Conservation (phyloP, 495 filamentous ascomycete genomes). For the Penicillium desertorum region DNA sequence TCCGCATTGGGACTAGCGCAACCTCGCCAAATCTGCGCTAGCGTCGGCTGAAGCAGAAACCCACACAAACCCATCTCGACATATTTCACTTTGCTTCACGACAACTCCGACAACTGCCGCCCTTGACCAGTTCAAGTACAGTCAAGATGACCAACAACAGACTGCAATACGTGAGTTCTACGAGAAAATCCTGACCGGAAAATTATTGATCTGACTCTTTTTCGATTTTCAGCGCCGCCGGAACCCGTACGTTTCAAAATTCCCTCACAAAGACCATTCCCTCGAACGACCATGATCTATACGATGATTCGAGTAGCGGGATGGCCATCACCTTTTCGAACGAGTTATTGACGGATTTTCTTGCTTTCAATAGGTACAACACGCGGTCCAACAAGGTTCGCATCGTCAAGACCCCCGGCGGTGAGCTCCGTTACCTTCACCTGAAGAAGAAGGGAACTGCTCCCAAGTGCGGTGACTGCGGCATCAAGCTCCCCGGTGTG, state of each 20-base stretch:
- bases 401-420: conserved; percentile 93
- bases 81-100: conserved; percentile 46
- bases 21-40: conserved; percentile 52
- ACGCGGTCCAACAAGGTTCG: conserved; percentile 95
- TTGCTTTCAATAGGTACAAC: conserved; percentile 69
- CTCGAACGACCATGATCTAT: conserved; percentile 21
- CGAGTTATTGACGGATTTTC: conserved; percentile 39
- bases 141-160: conserved; percentile 67
- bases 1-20: conserved; percentile 37
- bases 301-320: conserved; percentile 18
- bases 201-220: conserved; percentile 27
- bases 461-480: conserved; percentile 99
- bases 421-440: conserved; percentile 90
- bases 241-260: conserved; percentile 74
- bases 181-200: conserved; percentile 3
- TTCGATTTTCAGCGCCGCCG: conserved; percentile 64
- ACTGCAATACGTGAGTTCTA: conserved; percentile 68
- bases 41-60: conserved; percentile 45
- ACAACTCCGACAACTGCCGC: conserved; percentile 58
- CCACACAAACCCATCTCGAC: conserved; percentile 52
- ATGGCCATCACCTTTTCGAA: conserved; percentile 12
- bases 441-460: conserved; percentile 97
- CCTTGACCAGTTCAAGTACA: conserved; percentile 51
- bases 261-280: conserved; percentile 17
- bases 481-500: conserved; percentile 91